Base-by-base conservation (phyloP, 2,329 filamentous ascomycete species). In the Nakataea oryzae region DNA sequence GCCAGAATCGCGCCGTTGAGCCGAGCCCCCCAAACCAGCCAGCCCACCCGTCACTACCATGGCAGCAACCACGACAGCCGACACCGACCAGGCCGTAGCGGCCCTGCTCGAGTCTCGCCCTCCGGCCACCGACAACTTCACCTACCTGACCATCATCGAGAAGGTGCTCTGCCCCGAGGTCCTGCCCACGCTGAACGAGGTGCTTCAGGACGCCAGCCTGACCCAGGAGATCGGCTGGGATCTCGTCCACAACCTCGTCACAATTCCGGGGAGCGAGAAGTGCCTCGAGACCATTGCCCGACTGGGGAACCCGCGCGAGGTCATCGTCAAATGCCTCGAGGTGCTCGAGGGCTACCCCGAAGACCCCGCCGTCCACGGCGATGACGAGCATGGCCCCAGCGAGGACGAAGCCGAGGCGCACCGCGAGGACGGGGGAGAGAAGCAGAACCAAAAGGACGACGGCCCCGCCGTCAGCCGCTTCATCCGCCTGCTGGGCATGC, bases 141-240 rank as follows among this genome's bases (percentile, higher is more conserved):
- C 88, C 27, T 93, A 92, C 73, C 81, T 93, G 62, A 91, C 89
- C 62, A 86, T 93, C 65, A 77, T 93, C 69, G 88, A 91, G 72
- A 85, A 89, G 73, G 87, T 89, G 67, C 78, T 92, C 57, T 85
- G 81, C 6, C 80, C 84, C 24, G 85, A 87, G 63, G 80, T 87
- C 64, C 77, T 93, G 56, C 86, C 88, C 1, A 76, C 83, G 3
- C 79, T 93, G 57, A 83, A 91, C 67, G 80, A 87, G 27, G 84
- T 75, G 56, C 67, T 74, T 57, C 69, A 74, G 63, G 69, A 91
- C 82, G 70, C 92, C 84, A 63, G 86, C 79, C 70, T 93, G 62
- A 90, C 89, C 3, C 83, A 83, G 64, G 88, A 91, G 62, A 92
- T 93, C 68, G 90, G 90, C 59, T 95, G 90, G 90, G 90, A 95